phyloP scores from a whole-genome alignment of 495 filamentous ascomycete species.

The Ascobolus immersus region DNA sequence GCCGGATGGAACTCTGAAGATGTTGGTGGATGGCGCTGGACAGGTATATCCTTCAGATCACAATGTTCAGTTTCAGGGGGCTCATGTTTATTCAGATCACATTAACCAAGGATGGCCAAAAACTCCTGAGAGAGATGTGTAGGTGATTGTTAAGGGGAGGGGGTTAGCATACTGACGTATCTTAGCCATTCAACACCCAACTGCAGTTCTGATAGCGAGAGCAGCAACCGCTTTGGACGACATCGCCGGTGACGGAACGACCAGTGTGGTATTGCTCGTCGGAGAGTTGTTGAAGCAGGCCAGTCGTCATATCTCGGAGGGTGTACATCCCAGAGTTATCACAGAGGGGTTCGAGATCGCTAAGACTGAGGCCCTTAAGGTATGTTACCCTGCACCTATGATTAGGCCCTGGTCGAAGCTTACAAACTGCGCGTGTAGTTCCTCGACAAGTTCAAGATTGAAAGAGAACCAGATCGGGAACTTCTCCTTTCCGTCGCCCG shows the following conservation, averaged over 20 bases:
- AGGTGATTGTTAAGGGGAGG: conserved; percentile 6
- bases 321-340: conserved; percentile 83
- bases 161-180: conserved; percentile 17
- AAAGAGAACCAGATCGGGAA: conserved; percentile 69
- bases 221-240: conserved; percentile 96
- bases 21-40: conserved; percentile 94
- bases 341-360: conserved; percentile 96
- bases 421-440: too few relatives aligned
- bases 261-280: conserved; percentile 80
- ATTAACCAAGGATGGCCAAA: conserved; percentile 95
- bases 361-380: conserved; percentile 79
- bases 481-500: conserved; percentile 80
- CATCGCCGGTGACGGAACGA: conserved; percentile 94
- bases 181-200: conserved; percentile 38
- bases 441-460: conserved; percentile 78
- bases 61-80: conserved; percentile 2
- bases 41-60: conserved; percentile 32
- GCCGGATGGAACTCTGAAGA: conserved; percentile 85
- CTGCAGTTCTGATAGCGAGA: conserved; percentile 93
- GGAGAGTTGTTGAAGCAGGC: conserved; percentile 96
- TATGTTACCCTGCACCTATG: conserved; percentile 11
- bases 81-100: conserved; percentile 44
- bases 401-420: not conserved
- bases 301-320: conserved; percentile 77
- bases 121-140: conserved; percentile 89